Evolutionary conservation across 75 land plant genomes (phyloP).

Genomic region (Pinus tabuliformis): DNA sequence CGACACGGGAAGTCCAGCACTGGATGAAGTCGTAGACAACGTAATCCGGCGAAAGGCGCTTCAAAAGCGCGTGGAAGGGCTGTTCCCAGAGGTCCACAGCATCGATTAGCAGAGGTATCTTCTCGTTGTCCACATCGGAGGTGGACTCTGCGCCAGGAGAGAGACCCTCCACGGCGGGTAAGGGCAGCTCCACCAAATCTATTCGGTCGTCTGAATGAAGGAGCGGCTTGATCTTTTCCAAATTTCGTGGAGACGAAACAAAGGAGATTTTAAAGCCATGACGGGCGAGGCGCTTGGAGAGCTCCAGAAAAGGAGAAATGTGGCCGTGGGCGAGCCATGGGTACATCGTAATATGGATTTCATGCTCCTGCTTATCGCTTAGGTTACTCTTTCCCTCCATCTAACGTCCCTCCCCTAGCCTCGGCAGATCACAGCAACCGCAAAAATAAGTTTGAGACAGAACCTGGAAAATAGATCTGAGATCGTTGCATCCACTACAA

Average conservation of each 20-base stretch:
- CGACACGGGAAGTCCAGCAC: constrained; percentile 17
- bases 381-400: too few relatives aligned
- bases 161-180: background rate
- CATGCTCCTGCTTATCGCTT: too few relatives aligned
- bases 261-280: background rate
- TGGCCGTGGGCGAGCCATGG: constrained; percentile 16
- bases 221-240: background rate
- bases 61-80: constrained; percentile 2
- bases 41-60: constrained; percentile 11
- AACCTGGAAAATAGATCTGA: too few relatives aligned
- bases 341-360: background rate
- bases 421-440: too few relatives aligned
- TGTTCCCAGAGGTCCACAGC: background rate
- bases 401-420: too few relatives aligned
- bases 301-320: constrained; percentile 13
- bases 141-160: background rate
- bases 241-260: background rate
- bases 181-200: background rate
- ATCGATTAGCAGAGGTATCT: background rate
- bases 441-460: too few relatives aligned
- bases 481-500: too few relatives aligned
- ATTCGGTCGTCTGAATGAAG: background rate
- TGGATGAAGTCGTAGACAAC: constrained; percentile 22
- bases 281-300: constrained; percentile 7
- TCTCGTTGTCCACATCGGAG: background rate